Evolutionary conservation across 257 asterid species (phyloP), one percentile per base, ranked within the genome.

Genomic region (Solanum pennellii): DNA sequence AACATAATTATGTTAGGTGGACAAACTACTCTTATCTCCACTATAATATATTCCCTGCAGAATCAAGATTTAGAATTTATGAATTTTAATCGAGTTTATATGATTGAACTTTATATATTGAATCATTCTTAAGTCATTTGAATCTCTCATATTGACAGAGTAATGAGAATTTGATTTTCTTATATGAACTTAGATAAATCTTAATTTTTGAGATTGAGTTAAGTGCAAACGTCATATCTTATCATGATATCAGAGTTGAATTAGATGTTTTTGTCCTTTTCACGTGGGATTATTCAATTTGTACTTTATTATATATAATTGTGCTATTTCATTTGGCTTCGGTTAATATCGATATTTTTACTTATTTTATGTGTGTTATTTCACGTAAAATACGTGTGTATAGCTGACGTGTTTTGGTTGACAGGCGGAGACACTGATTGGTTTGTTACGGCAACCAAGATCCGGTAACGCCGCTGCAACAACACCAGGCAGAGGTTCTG

Each of bases 341-440:
- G 0, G 9, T 21, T 49, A 6, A 49, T 49, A 49, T 49, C 1
- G 5, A 49, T 15, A 0, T 49, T 49, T 49, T 49, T 49, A 9
- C 2, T 16, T 52, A 52, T 52, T 52, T 52, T 6, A 16, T 18
- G 23, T 52, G 4, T 52, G 18, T 16, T 52, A 52, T 52, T 10
- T 52, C 4, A 52, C n/a, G n/a, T 52, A 52, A 52, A 52, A 52
- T 52, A 52, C 1, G 10, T 52, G 60, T 16, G 3, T 16, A 52
- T 52, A 33, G 35, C 62, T 52, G 4, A 52, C 0, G 23, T 0
- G n/a, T 52, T 60, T 68, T 52, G 65, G 76, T 82, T 47, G 93
- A 91, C 97, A 96, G 99, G 98, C 97, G 21, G 99, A 96, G 89
- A 89, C 94, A 90, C 93, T 96, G 90, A 93, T 94, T 83, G 95